Evolutionary conservation across 495 filamentous ascomycete species (phyloP), one percentile per base, ranked within the genome.

Genomic region (Paragyromitra xinjiangensis): DNA sequence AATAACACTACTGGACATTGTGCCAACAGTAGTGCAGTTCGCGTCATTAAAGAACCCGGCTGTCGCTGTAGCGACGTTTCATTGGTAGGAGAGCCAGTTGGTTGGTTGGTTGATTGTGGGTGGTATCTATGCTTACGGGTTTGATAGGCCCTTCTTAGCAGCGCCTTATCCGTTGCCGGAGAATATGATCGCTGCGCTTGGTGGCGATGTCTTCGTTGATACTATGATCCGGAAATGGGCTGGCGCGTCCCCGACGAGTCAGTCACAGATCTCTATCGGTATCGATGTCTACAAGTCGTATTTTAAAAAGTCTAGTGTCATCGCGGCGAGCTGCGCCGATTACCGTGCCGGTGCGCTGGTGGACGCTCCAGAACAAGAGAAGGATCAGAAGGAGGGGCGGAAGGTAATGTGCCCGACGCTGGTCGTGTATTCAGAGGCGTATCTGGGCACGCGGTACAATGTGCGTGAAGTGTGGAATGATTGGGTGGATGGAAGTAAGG

Each of bases 21-120:
- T 88, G n/a, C 87, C 85, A 6, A 86, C 85, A 6, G 77, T 81
- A 14, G 83, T 78, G 14, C 84, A 85, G 77, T 88, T 85, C 83
- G 56, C 78, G 50, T 69, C 78, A 0, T 80, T 85, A 34, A 62
- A 62, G 0, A 66, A 83, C 24, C 81, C 84, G 6, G 48, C 48
- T 14, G 75, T 82, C 26, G 74, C 80, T 24, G 75, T 75, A 7
- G 81, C 73, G 1, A 84, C 83, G 55, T 88, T 85, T 82, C 87
- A 89, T 80, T 89, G 87, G 87, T 78, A 80, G 19, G 51, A 16
- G 56, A 24, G 50, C 14, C 19, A 24, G 39, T 22, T 29, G n/a
- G 5, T 40, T 64, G 16, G 7, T 42, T 19, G 24, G 14, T n/a
- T 64, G 6, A n/a, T 12, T 26, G 37, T 14, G 40, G 7, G n/a